phyloP scores from a whole-genome alignment of 2,329 filamentous ascomycete genomes.

The Chaetomiaceae sp. region DNA sequence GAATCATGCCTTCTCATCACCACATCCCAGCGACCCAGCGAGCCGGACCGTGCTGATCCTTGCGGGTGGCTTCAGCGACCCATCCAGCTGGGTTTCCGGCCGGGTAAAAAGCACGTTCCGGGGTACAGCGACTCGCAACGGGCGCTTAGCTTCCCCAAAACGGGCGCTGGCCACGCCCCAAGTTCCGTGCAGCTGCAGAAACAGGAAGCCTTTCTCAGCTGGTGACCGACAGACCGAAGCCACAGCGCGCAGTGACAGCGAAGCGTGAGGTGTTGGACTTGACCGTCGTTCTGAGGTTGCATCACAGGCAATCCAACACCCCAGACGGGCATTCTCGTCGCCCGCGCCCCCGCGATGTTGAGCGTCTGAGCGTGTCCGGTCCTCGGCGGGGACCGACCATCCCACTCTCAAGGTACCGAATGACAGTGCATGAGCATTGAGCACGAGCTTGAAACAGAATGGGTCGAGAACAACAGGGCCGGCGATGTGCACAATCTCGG shows the following conservation, averaged over 20 bases:
- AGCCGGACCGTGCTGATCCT: slow-evolving; percentile 26
- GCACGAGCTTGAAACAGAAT: too few relatives aligned
- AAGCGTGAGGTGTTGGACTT: background rate
- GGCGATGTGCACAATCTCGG: too few relatives aligned
- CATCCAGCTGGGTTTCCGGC: slow-evolving; percentile 26
- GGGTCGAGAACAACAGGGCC: too few relatives aligned
- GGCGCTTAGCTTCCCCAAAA: slow-evolving; percentile 14
- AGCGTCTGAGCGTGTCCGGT: too few relatives aligned
- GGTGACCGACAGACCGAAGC: slow-evolving; percentile 7
- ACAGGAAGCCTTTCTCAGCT: background rate
- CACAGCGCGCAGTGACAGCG: background rate
- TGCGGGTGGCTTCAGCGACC: slow-evolving; percentile 27
- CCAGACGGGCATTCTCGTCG: too few relatives aligned
- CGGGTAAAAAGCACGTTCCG: slow-evolving; percentile 26
- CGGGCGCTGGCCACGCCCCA: slow-evolving; percentile 1
- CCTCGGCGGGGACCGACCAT: too few relatives aligned
- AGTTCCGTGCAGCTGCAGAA: slow-evolving; percentile 4
- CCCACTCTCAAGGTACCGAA: too few relatives aligned
- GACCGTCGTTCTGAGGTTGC: slow-evolving; percentile 12
- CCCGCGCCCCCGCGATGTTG: too few relatives aligned
- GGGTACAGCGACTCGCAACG: slow-evolving; percentile 21
- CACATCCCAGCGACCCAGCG: slow-evolving; percentile 14
- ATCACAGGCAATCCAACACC: slow-evolving; percentile 20
- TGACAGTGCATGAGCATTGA: too few relatives aligned
- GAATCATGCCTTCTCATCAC: background rate